These are phyloP conservation scores for Westerdykella sp. DNA, from an alignment of 2,329 filamentous ascomycete genomes.

Conservation along the genomic window DNA sequence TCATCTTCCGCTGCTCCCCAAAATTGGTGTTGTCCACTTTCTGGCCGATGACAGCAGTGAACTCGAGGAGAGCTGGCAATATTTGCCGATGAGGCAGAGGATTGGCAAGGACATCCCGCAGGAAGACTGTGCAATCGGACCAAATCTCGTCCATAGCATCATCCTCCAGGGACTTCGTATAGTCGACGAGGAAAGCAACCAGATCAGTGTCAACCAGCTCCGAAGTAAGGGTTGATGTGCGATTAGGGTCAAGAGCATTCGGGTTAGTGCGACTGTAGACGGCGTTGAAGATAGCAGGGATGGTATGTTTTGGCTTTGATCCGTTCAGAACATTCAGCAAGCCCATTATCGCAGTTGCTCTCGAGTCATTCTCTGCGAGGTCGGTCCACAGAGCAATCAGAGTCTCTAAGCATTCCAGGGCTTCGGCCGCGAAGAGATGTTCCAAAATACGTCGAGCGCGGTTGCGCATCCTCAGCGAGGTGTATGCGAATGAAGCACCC, in stretches of 20 bases:
- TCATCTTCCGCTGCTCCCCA: constrained; percentile 88
- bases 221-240: constrained; percentile 84
- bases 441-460: constrained; percentile 81
- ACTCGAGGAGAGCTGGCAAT: constrained; percentile 76
- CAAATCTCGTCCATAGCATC: constrained; percentile 98
- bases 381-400: constrained; percentile 76
- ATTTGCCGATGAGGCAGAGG: constrained; percentile 93
- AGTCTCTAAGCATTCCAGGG: constrained; percentile 88
- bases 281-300: constrained; percentile 91
- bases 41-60: constrained; percentile 80
- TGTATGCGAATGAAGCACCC: constrained; percentile 80
- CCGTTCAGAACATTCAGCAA: constrained; percentile 87
- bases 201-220: constrained; percentile 77
- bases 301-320: constrained; percentile 81
- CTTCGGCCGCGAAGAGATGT: constrained; percentile 86
- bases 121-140: constrained; percentile 85
- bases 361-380: constrained; percentile 44
- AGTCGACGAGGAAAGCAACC: constrained; percentile 83
- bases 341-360: constrained; percentile 66
- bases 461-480: constrained; percentile 84
- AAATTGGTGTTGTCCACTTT: constrained; percentile 98
- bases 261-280: constrained; percentile 94
- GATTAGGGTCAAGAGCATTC: constrained; percentile 64
- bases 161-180: constrained; percentile 83
- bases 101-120: constrained; percentile 84